phyloP scores from a whole-genome alignment of 2,329 filamentous ascomycete genomes.

The Chrysoporthe puriensis region DNA sequence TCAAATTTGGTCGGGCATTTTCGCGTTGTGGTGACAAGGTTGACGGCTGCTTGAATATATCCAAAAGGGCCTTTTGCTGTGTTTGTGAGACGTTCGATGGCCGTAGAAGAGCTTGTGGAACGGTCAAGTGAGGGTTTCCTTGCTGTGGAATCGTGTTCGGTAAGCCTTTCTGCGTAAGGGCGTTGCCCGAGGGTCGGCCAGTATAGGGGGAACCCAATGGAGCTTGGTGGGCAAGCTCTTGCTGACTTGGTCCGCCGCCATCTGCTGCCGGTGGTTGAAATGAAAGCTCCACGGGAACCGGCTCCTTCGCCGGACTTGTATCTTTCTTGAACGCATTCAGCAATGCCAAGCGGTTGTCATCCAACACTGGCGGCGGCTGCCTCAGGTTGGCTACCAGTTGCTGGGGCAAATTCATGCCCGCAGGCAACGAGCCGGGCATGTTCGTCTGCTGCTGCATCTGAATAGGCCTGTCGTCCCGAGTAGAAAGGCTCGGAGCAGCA shows the following conservation, averaged over 20 bases:
- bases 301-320: conserved; percentile 30
- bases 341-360: conserved; percentile 47
- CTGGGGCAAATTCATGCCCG: conserved; percentile 17
- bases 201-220: conserved; percentile 31
- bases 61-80: conserved; percentile 55
- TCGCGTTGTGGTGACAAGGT: conserved; percentile 31
- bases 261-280: conserved; percentile 28
- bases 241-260: conserved; percentile 25
- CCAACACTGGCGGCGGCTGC: conserved; percentile 38
- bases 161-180: neutral
- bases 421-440: conserved; percentile 10
- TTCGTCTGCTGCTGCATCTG: conserved; percentile 25
- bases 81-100: conserved; percentile 37
- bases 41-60: conserved; percentile 56
- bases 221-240: conserved; percentile 19
- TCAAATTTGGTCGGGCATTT: conserved; percentile 12
- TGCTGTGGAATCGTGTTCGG: conserved; percentile 6
- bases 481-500: neutral
- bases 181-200: conserved; percentile 1
- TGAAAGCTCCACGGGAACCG: conserved; percentile 8
- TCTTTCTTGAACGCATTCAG: conserved; percentile 49
- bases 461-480: conserved; percentile 12
- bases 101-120: conserved; percentile 19
- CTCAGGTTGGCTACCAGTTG: conserved; percentile 14
- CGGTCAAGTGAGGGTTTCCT: conserved; percentile 15